Base-by-base conservation (phyloP, 352 stramenopile species). In the Globisporangium irregulare region DNA sequence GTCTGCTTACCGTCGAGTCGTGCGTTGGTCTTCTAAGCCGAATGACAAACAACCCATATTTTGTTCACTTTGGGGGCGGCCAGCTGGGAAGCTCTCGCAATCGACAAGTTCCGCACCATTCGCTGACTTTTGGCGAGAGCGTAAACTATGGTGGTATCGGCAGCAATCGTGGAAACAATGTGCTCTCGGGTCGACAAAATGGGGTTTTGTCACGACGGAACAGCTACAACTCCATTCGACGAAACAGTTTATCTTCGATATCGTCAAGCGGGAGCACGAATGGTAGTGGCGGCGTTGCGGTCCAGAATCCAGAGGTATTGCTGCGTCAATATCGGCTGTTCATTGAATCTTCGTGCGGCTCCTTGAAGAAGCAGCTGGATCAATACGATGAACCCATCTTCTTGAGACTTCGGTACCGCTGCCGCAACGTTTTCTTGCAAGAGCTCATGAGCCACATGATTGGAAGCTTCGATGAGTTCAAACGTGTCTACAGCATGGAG, bases 371-470 rank as follows among this genome's bases (percentile, higher is more conserved):
- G 68, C 67, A 70, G 1, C 73, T 93, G 34, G 74, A 82, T 51
- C 71, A 88, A 32, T 90, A 93, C 58, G 74, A 79, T 8, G 86
- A 94, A 22, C 68, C 84, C 1, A 69, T 89, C 12, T 93, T 84
- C 59, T 64, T 94, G 36, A 78, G 84, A 15, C 80, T 94, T 34
- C 83, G 86, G 1, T 94, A 90, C 57, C 80, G 86, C 57, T 91
- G 86, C 55, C 82, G 85, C 15, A 94, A 90, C 48, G 73, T 80
- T 27, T 94, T 94, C 51, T 71, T 94, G 58, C 86, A 94, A 75
- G 86, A 94, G 60, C 68, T 94, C 2, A 91, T 94, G 81, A 93
- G 82, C 61, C 84, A 93, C 68, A 79, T 93, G 53, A 70, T 80
- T 24, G 84, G 84, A 10, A 91, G 78, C 61, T 89, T 94, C 64